Conservation (phyloP, 2,329 filamentous ascomycete species). For the Calonectria naviculata region DNA sequence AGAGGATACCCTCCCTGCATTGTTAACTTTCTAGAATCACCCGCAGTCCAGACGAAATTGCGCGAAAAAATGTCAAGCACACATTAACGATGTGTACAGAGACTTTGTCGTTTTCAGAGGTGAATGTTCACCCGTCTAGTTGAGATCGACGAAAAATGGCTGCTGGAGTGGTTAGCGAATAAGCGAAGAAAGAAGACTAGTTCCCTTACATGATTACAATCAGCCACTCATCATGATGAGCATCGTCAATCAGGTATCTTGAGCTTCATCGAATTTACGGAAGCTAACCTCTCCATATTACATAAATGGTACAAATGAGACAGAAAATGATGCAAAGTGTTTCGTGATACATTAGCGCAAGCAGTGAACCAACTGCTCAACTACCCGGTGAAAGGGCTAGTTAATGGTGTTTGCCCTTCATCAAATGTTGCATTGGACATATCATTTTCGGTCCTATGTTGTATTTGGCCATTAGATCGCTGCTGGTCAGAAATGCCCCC, state of each 20-base stretch:
- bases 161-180: not conserved
- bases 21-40: not conserved
- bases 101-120: not conserved
- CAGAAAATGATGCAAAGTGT: not conserved
- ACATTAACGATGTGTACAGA: too few species aligned
- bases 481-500: constrained; percentile 43
- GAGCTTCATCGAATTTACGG: not conserved
- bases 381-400: not conserved
- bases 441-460: constrained; percentile 36
- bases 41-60: not conserved
- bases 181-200: too few species aligned
- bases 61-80: not conserved
- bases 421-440: constrained; percentile 22
- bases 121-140: not conserved
- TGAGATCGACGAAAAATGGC: not conserved
- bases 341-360: not conserved
- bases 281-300: not conserved
- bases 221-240: not conserved
- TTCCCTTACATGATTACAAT: not conserved
- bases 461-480: constrained; percentile 36
- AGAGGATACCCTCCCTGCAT: not conserved
- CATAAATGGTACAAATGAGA: not conserved
- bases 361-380: not conserved
- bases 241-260: not conserved
- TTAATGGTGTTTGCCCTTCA: constrained; percentile 5